These are phyloP conservation scores for Dryas integrifolia DNA, from an alignment of 331 rosid genomes.

Conservation along the genomic window DNA sequence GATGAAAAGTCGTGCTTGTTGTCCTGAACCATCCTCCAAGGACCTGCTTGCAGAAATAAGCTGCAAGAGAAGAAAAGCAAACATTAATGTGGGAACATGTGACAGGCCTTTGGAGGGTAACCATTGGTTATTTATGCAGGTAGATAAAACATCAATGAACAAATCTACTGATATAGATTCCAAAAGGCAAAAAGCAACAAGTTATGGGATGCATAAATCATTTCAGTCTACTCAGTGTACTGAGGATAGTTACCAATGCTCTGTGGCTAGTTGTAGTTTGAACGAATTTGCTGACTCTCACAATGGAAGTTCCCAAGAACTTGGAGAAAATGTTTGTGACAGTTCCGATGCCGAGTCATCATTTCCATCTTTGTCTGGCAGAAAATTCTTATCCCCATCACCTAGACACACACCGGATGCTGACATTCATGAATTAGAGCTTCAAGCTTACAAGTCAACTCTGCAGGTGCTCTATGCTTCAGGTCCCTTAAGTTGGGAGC, in stretches of 20 bases:
- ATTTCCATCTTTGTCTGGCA: constrained; percentile 14
- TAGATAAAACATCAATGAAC: neutral
- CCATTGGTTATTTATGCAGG: constrained; percentile 2
- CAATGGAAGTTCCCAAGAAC: neutral
- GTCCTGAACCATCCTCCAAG: too few relatives aligned
- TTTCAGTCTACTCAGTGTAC: neutral
- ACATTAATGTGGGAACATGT: neutral
- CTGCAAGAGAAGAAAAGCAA: constrained; percentile 14
- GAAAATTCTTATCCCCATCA: constrained; percentile 2
- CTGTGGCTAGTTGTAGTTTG: constrained; percentile 35
- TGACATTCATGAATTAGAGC: constrained; percentile 30
- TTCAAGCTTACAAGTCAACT: constrained; percentile 29
- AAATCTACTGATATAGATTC: neutral
- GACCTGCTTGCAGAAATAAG: too few relatives aligned
- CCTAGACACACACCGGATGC: neutral
- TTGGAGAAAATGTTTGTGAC: neutral
- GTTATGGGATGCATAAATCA: neutral
- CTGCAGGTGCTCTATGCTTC: constrained; percentile 30
- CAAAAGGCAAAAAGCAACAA: neutral
- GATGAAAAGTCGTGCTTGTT: too few relatives aligned
- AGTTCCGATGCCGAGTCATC: constrained; percentile 25
- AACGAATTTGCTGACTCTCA: neutral
- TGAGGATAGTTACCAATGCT: constrained; percentile 24
- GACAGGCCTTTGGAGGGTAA: neutral
- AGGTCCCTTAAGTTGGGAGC: constrained; percentile 41